Conservation (phyloP, 2,329 filamentous ascomycete species). For the Alternaria ethzedia region DNA sequence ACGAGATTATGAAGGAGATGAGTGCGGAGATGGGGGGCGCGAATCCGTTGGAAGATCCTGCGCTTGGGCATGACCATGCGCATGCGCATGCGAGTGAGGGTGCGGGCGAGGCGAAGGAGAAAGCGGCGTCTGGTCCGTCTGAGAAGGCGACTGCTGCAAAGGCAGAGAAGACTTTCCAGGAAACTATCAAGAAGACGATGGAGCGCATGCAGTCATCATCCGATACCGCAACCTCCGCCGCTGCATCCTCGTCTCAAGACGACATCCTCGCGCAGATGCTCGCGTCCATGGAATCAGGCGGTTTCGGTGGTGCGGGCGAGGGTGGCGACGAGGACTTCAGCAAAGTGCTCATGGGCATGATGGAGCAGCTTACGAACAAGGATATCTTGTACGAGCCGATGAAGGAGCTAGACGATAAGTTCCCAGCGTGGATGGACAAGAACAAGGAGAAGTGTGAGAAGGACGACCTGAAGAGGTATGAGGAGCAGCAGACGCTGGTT, state of each 20-base stretch:
- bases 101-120: slow-evolving; percentile 15
- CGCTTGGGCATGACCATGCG: slow-evolving; percentile 33
- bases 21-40: slow-evolving; percentile 48
- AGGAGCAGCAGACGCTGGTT: slow-evolving; percentile 80
- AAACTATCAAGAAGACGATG: slow-evolving; percentile 93
- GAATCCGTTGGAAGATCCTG: slow-evolving; percentile 23
- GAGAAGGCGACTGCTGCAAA: slow-evolving; percentile 37
- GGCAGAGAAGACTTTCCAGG: slow-evolving; percentile 78
- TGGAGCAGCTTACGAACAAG: slow-evolving; percentile 98
- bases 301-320: slow-evolving; percentile 58
- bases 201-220: slow-evolving; percentile 92
- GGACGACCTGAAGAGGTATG: slow-evolving; percentile 80
- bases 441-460: slow-evolving; percentile 69
- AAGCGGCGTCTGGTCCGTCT: slow-evolving; percentile 8
- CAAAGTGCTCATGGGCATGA: slow-evolving; percentile 96
- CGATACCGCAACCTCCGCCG: slow-evolving; percentile 79
- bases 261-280: slow-evolving; percentile 92
- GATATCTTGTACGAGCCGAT: slow-evolving; percentile 98
- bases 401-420: slow-evolving; percentile 95
- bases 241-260: slow-evolving; percentile 65
- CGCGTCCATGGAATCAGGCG: slow-evolving; percentile 79
- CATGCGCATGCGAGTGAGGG: slow-evolving; percentile 18
- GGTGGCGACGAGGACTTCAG: slow-evolving; percentile 82
- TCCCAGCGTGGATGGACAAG: slow-evolving; percentile 84
- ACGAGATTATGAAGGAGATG: slow-evolving; percentile 76